Evolutionary conservation across 257 asterid genomes (phyloP).

Genomic region (Solanum neorickii): DNA sequence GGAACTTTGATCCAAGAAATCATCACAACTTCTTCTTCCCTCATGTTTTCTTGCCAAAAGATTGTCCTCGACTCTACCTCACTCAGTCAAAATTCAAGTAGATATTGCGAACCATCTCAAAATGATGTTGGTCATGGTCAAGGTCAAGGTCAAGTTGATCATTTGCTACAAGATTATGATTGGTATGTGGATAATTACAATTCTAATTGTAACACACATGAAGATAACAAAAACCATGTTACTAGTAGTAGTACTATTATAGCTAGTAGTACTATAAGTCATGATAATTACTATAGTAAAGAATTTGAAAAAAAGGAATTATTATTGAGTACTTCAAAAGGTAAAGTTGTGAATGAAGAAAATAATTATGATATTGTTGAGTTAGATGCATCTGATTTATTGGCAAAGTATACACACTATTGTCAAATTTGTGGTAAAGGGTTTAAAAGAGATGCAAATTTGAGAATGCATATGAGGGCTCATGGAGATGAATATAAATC

Average conservation of each 20-base stretch:
- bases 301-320: neutral
- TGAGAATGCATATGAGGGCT: slow-evolving; percentile 98
- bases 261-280: neutral
- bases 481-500: slow-evolving; percentile 96
- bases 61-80: slow-evolving; percentile 19
- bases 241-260: neutral
- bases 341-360: neutral
- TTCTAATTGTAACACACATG: neutral
- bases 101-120: neutral
- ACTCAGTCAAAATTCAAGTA: neutral
- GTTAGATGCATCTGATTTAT: slow-evolving; percentile 48
- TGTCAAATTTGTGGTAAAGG: slow-evolving; percentile 92
- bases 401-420: slow-evolving; percentile 90
- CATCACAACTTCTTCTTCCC: slow-evolving; percentile 50
- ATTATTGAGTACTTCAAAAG: slow-evolving; percentile 3
- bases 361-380: slow-evolving; percentile 44
- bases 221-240: neutral
- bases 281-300: neutral
- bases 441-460: slow-evolving; percentile 83
- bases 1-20: slow-evolving; percentile 72
- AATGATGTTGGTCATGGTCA: neutral
- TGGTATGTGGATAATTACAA: slow-evolving; percentile 18
- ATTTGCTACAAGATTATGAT: slow-evolving; percentile 4
- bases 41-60: slow-evolving; percentile 72
- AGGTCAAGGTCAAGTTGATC: neutral